Base-by-base conservation (phyloP, 176 grass and related monocot species). In the Eremochloa ophiuroides region DNA sequence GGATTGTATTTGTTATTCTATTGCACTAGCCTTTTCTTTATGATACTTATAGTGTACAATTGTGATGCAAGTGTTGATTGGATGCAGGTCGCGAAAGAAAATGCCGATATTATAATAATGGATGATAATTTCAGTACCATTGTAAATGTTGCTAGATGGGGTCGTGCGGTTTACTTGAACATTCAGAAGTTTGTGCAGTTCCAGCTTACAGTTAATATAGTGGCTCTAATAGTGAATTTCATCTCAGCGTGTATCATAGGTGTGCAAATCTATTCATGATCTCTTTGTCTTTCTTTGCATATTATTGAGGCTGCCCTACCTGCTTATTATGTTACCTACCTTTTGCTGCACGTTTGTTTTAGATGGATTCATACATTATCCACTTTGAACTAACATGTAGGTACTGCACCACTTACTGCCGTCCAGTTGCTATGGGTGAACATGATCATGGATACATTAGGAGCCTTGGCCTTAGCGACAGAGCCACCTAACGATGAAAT, bases 391-490 rank as follows among this genome's bases (percentile, higher is more conserved):
- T 76, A 41, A 83, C 55, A 65, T 86, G 48, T 42, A 97, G 92
- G 92, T 15, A 80, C 60, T 69, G 89, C 94, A 81, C 92, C 94
- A 40, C 92, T 97, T 29, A 97, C 92, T 72, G 94, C 94, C 70
- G 94, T 97, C 61, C 94, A 97, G 69, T 82, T 97, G 83, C 85
- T 97, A 85, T 97, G 94, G 94, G 94, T 97, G 40, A 97, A 97
- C 70, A 97, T 97, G 94, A 97, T 94, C 62, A 97, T 97, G 94
- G 94, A 97, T 51, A 97, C 94, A 34, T 85, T 97, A 15, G 94
- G 94, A 60, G 94, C 94, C 22, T 85, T 97, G 79, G 94, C 94
- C 68, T 88, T 97, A 46, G 94, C 94, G 51, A 97, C 94, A 10
- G 94, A 97, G 15, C 89, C 92, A 17, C 94, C 94, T 41, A 77